A percentile compares a stretch with the other conserved stretches of the same genome.
phyloP scores from a whole-genome alignment of 225 moss, liverwort and hornwort species.

The Antitrichia curtipendula region DNA sequence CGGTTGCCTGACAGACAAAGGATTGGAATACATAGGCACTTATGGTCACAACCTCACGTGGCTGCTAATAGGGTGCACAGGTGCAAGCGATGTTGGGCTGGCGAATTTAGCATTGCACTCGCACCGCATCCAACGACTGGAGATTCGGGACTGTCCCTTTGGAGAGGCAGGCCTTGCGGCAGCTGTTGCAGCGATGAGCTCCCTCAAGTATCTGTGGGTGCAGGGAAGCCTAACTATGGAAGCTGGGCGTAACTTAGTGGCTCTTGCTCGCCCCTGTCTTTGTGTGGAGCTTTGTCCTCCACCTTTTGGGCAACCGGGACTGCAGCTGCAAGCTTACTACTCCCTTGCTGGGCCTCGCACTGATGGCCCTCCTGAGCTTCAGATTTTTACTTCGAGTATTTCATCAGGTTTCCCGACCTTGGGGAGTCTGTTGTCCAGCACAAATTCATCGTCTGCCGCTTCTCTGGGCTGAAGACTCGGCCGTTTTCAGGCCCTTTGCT shows the following conservation, averaged over 20 bases:
- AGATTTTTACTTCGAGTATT: constrained; percentile 1
- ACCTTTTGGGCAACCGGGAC: constrained; percentile 3
- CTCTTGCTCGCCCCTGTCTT: constrained; percentile 25
- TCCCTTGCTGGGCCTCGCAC: constrained; percentile 49
- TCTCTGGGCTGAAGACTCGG: neutral
- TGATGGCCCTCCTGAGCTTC: constrained; percentile 53
- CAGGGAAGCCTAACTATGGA: constrained; percentile 36
- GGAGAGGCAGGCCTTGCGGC: constrained; percentile 50
- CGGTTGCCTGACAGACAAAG: constrained; percentile 58
- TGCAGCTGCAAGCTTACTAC: constrained; percentile 46
- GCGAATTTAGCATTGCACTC: constrained; percentile 33
- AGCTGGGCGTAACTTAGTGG: constrained; percentile 25
- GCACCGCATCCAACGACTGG: constrained; percentile 54
- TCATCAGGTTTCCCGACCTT: neutral
- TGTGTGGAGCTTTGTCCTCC: constrained; percentile 44
- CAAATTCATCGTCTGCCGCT: neutral
- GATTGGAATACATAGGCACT: constrained; percentile 64
- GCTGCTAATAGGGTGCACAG: constrained; percentile 72
- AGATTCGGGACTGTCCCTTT: constrained; percentile 80
- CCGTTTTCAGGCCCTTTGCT: neutral
- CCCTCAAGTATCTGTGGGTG: constrained; percentile 72
- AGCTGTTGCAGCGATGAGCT: constrained; percentile 32
- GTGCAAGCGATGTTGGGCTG: constrained; percentile 62
- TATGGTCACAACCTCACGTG: constrained; percentile 57
- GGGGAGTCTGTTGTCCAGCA: neutral